Base-by-base conservation (phyloP, 1,284 basidiomycete genomes). In the Fomitopsis palustris region DNA sequence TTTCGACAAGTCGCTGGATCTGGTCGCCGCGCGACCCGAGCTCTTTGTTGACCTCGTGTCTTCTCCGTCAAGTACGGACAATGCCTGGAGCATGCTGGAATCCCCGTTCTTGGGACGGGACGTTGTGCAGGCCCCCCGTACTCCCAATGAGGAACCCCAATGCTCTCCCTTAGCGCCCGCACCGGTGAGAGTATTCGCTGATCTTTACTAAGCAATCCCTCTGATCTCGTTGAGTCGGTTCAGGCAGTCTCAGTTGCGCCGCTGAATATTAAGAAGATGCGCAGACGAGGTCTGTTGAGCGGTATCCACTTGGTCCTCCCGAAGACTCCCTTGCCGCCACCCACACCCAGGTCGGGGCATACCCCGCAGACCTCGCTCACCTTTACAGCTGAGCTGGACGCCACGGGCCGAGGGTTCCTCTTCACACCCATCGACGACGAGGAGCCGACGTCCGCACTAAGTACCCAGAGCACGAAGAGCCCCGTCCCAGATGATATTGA, bases 21-120 rank as follows among this genome's bases (percentile, higher is more conserved):
- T 71, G 68, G 69, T 67, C 70, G 71, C 71, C 65, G 71, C 67
- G 71, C 71, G 71, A 67, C 68, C 70, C 62, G 66, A 64, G 63
- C 64, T 69, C 57, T 60, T 47, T 62, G 63, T 64, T 61, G 67
- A 69, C 60, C 62, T 66, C 58, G 65, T 63, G 54, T 61, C 64
- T 55, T 51, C 59, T 52, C 65, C 65, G 65, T 63, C 65, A 55
- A 69, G 67, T 38, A 67, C 66, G 65, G 69, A 63, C 60, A 67
- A 67, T 69, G 68, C 68, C 70, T 68, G 71, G 71, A 65, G 70
- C 70, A 70, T 66, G 55, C 58, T 62, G 57, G 67, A 68, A 57
- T 67, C 68, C 37, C 61, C 67, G 49, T 62, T 62, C 6, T 59
- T 68, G 42, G 66, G 65, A 47, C 57, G 60, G 62, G 63, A 64